Conservation (phyloP, 768 basidiomycete genomes). For the Trametopsis cervina region DNA sequence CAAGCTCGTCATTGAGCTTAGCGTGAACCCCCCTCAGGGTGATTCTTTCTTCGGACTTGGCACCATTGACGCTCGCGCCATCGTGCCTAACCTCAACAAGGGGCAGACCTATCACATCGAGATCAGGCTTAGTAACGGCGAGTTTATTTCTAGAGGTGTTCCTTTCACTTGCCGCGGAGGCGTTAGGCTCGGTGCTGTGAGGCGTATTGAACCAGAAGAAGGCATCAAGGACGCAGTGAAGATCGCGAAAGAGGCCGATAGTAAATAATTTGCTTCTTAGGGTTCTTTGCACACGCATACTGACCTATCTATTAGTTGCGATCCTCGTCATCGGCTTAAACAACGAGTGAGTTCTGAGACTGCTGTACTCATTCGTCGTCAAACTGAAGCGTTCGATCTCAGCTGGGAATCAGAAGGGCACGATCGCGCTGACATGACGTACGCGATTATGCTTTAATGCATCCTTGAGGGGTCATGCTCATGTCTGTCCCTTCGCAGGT, state of each 20-base stretch:
- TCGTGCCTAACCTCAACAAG: slow-evolving; percentile 33
- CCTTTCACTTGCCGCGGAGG: slow-evolving; percentile 22
- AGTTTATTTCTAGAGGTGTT: slow-evolving; percentile 22
- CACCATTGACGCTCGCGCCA: slow-evolving; percentile 31
- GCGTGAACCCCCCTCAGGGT: slow-evolving; percentile 30
- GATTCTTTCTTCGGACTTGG: slow-evolving; percentile 39
- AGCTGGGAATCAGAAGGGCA: slow-evolving; percentile 55
- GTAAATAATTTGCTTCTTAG: slow-evolving; percentile 17
- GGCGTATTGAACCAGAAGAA: slow-evolving; percentile 25
- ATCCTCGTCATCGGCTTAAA: slow-evolving; percentile 50
- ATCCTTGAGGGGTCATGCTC: background rate
- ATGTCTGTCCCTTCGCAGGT: slow-evolving; percentile 18
- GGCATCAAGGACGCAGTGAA: slow-evolving; percentile 27
- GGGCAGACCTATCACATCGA: slow-evolving; percentile 34
- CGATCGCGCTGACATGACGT: slow-evolving; percentile 44
- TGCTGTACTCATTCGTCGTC: slow-evolving; percentile 3
- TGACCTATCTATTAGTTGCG: slow-evolving; percentile 23
- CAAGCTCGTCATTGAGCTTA: slow-evolving; percentile 39
- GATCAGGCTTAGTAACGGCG: slow-evolving; percentile 20
- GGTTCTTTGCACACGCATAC: background rate
- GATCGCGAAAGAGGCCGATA: slow-evolving; percentile 34
- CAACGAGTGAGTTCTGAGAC: slow-evolving; percentile 33
- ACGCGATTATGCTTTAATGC: slow-evolving; percentile 6
- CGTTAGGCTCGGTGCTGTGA: slow-evolving; percentile 13
- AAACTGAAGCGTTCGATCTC: background rate